Conservation (phyloP, 164 flowering plant genomes). For the Kalanchoe fedtschenkoi region DNA sequence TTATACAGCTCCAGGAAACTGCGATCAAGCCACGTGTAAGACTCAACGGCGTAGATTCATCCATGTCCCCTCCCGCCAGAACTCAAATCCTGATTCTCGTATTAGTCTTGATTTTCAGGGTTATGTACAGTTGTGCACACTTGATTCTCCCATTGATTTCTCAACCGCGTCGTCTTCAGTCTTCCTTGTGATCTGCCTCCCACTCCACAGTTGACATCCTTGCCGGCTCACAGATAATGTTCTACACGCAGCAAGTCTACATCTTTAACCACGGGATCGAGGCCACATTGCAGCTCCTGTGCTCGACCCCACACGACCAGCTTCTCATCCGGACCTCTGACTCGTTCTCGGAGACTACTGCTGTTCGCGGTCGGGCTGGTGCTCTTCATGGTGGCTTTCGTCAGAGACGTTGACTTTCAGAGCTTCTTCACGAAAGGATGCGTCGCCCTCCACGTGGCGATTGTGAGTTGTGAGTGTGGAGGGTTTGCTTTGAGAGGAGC, state of each 20-base stretch:
- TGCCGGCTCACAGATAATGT: slow-evolving; percentile 38
- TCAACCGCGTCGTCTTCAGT: slow-evolving; percentile 11
- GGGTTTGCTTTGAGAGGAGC: slow-evolving; percentile 31
- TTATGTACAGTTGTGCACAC: background rate
- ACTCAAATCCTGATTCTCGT: background rate
- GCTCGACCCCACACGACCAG: slow-evolving; percentile 70
- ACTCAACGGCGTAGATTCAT: background rate
- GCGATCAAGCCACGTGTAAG: background rate
- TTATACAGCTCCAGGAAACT: background rate
- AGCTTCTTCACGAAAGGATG: slow-evolving; percentile 65
- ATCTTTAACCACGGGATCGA: slow-evolving; percentile 42
- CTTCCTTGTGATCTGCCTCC: slow-evolving; percentile 29
- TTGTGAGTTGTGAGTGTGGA: slow-evolving; percentile 45
- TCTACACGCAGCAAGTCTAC: slow-evolving; percentile 30
- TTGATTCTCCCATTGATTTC: too few relatives aligned
- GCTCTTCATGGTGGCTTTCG: slow-evolving; percentile 62
- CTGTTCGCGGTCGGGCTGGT: slow-evolving; percentile 43
- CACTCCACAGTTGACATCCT: slow-evolving; percentile 31
- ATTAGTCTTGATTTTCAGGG: background rate
- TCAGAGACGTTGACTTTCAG: slow-evolving; percentile 53
- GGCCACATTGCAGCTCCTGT: slow-evolving; percentile 34
- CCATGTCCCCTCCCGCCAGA: background rate
- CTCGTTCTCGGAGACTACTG: slow-evolving; percentile 42
- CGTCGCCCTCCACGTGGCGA: slow-evolving; percentile 25
- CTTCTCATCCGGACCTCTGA: slow-evolving; percentile 58